Conservation (phyloP, 2,329 filamentous ascomycete genomes). For the Botrytis byssoidea region DNA sequence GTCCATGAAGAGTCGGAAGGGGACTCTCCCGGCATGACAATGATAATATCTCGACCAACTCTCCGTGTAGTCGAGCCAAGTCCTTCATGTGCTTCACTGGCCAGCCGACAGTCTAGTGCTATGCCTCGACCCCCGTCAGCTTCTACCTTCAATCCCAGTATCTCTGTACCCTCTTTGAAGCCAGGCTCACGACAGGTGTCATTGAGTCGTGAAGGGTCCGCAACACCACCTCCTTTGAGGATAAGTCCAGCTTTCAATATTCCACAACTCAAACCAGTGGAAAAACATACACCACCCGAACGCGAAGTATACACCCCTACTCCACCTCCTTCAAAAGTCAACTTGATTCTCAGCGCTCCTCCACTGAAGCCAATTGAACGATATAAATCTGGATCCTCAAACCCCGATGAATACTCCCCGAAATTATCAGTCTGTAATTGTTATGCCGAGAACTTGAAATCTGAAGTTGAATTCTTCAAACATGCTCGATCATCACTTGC, state of each 20-base stretch:
- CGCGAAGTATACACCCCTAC: slow-evolving; percentile 20
- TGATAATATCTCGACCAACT: slow-evolving; percentile 19
- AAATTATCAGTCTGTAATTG: slow-evolving; percentile 32
- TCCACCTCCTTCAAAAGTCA: slow-evolving; percentile 29
- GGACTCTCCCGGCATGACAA: slow-evolving; percentile 21
- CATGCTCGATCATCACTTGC: slow-evolving; percentile 13
- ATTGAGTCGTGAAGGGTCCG: background rate
- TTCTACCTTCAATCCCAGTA: slow-evolving; percentile 30
- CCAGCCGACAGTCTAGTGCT: slow-evolving; percentile 14
- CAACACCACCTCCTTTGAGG: slow-evolving; percentile 25
- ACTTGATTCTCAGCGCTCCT: slow-evolving; percentile 25
- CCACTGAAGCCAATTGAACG: slow-evolving; percentile 3
- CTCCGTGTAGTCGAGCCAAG: slow-evolving; percentile 24
- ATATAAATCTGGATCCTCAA: slow-evolving; percentile 9
- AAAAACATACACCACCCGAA: background rate
- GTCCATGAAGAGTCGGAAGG: slow-evolving; percentile 34
- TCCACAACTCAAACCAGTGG: slow-evolving; percentile 17
- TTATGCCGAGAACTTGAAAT: slow-evolving; percentile 25
- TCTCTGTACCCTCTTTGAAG: slow-evolving; percentile 24
- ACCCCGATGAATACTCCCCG: slow-evolving; percentile 25
- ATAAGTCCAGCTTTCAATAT: slow-evolving; percentile 30
- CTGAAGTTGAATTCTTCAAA: slow-evolving; percentile 31
- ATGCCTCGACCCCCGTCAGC: slow-evolving; percentile 29
- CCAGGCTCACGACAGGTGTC: background rate
- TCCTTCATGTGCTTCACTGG: slow-evolving; percentile 22